Evolutionary conservation across 2,329 filamentous ascomycete species (phyloP), one percentile per base, ranked within the genome.

Genomic region (Monosporascus sp.): DNA sequence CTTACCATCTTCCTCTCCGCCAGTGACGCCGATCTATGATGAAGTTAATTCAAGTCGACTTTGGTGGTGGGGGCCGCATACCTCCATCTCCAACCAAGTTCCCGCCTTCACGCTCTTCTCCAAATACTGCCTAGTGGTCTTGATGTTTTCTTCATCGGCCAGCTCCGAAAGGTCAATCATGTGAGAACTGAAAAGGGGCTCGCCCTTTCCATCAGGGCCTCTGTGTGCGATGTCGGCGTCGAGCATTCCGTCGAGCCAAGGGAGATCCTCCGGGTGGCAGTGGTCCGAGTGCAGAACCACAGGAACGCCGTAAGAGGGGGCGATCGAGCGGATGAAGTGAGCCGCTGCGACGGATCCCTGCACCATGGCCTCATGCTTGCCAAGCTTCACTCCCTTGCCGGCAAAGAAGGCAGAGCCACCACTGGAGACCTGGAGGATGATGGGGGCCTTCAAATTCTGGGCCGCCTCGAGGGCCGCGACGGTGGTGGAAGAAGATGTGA

Each of bases 131-230:
- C 89, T 89, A 57, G 93, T 97, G 70, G 90, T 97, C 70, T 87
- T 73, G 68, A 99, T 88, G 85, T 99, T 97, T 77, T 82, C 90
- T 57, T 94, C 83, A 62, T 96, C 88, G 41, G 83, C 71, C 81
- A 97, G 93, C 80, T 97, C 94, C 25, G 89, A 94, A 67, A 97
- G 78, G 76, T 99, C 94, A 70, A 97, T 96, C 94, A 99, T 99
- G 86, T 99, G 94, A 65, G 85, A 90, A 71, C 86, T 91, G 85
- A 95, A 97, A 58, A 97, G 87, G 61, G 94, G 93, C 75, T 92
- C 88, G 77, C 89, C 89, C 72, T 93, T 85, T 72, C 84, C 74
- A 25, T 25, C 24, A 25, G 24, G 24, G 87, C 97, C 95, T 88
- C 96, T 97, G 81, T 92, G 93, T 56, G 79, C 81, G 85, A 97